phyloP scores from a whole-genome alignment of 163 green algal species.

The Coccomyxa subellipsoidea region DNA sequence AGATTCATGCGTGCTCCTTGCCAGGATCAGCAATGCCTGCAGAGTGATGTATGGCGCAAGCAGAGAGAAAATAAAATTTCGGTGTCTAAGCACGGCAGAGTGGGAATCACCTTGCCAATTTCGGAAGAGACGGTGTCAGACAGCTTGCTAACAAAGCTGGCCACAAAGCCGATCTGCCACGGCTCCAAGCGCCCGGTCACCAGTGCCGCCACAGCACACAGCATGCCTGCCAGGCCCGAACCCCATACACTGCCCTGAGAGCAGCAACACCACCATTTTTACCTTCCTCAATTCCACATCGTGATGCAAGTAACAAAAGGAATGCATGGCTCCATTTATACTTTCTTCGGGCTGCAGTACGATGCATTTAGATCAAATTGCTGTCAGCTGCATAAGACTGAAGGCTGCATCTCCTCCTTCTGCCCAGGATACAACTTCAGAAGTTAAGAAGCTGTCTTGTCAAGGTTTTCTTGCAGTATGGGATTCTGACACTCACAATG shows the following conservation, averaged over 20 bases:
- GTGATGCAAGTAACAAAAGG: background rate
- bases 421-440: too few species aligned
- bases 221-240: constrained; percentile 79
- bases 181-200: constrained; percentile 39
- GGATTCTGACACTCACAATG: constrained; percentile 23
- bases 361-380: too few species aligned
- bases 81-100: background rate
- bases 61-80: background rate
- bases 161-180: constrained; percentile 84
- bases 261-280: background rate
- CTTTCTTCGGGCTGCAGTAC: too few species aligned
- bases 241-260: constrained; percentile 87
- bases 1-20: too few species aligned
- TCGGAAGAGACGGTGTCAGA: constrained; percentile 94
- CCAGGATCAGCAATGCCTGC: too few species aligned
- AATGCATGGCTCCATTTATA: background rate
- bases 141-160: constrained; percentile 95
- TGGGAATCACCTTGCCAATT: constrained; percentile 81
- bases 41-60: too few species aligned
- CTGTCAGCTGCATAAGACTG: background rate
- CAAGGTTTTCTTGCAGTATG: too few species aligned
- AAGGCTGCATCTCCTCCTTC: background rate
- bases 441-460: too few species aligned
- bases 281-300: background rate
- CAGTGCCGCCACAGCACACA: constrained; percentile 73